Percentiles rank a stretch among this genome's conserved stretches.
phyloP scores from a whole-genome alignment of 2,329 filamentous ascomycete species.

The Bipolaris oryzae region DNA sequence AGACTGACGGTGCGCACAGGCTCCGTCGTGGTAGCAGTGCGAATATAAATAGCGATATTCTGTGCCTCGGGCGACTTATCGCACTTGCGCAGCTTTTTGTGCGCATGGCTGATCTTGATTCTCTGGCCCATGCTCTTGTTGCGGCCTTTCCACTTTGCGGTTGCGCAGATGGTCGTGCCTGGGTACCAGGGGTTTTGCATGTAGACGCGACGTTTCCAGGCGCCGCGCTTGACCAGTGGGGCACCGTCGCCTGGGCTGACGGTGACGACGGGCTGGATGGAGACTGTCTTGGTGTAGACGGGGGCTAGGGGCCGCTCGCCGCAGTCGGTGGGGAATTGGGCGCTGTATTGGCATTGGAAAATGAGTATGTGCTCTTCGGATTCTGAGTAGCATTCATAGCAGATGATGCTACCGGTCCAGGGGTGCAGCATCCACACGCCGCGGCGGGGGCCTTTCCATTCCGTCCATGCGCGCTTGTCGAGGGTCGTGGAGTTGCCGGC shows the following conservation, averaged over 20 bases:
- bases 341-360: slow-evolving; percentile 28
- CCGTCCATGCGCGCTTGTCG: neutral
- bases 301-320: slow-evolving; percentile 5
- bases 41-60: neutral
- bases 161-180: slow-evolving; percentile 15
- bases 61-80: neutral
- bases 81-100: slow-evolving; percentile 7
- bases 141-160: slow-evolving; percentile 33
- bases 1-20: neutral
- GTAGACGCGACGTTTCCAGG: slow-evolving; percentile 25
- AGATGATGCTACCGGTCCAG: slow-evolving; percentile 26
- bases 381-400: slow-evolving; percentile 35
- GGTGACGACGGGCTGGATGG: slow-evolving; percentile 6
- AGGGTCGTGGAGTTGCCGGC: neutral
- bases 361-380: slow-evolving; percentile 6
- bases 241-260: neutral
- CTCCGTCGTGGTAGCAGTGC: neutral
- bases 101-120: slow-evolving; percentile 22
- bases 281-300: neutral
- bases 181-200: slow-evolving; percentile 23
- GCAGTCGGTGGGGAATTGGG: slow-evolving; percentile 9
- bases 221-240: slow-evolving; percentile 22
- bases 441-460: slow-evolving; percentile 9
- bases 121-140: slow-evolving; percentile 15
- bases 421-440: slow-evolving; percentile 37